Evolutionary conservation across 106 monocot genomes (phyloP), one percentile per base, ranked within the genome.

Genomic region (Xerophyta viscosa): DNA sequence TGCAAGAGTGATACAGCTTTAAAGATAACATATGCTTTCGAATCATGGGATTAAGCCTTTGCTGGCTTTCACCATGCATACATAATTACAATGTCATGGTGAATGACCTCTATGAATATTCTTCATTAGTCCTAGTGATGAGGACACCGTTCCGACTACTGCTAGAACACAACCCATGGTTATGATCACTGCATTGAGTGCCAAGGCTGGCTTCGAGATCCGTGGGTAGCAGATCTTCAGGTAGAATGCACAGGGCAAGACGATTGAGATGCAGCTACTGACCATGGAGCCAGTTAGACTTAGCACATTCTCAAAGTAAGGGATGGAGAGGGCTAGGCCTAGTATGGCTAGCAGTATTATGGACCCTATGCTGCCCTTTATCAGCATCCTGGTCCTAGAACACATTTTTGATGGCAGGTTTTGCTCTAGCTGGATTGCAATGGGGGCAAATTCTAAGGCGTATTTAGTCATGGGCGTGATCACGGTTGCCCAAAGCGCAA

Each of bases 401-500:
- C 43, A 37, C 77, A 80, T 68, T 22, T 72, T 47, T 6, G 65
- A 6, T 0, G 83, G 79, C 5, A 89, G 70, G 52, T 42, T 67
- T 45, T 68, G 83, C 45, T 89, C 77, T 12, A 84, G 69, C 41
- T 84, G 76, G 58, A 71, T 74, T 28, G 77, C 88, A 12, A 89
- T 77, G 7, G 88, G 88, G 0, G 88, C 73, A 46, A 89, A 89
- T 63, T 89, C 79, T 4, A 89, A 73, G 8, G 88, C 83, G 61
- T 89, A 84, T 63, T 89, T 89, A 19, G 88, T 83, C 67, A 89
- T 80, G 14, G 83, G 88, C 4, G 83, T 89, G 21, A 89, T 76
- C 24, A 89, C 80, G 0, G 79, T 83, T 1, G 88, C 88, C 83
- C 83, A 83, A 2, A 89, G 65, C 0, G 88, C 79, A 27, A 89